Evolutionary conservation across 306 rosid species (phyloP).

Genomic region (Pterocarpus macrocarpus): DNA sequence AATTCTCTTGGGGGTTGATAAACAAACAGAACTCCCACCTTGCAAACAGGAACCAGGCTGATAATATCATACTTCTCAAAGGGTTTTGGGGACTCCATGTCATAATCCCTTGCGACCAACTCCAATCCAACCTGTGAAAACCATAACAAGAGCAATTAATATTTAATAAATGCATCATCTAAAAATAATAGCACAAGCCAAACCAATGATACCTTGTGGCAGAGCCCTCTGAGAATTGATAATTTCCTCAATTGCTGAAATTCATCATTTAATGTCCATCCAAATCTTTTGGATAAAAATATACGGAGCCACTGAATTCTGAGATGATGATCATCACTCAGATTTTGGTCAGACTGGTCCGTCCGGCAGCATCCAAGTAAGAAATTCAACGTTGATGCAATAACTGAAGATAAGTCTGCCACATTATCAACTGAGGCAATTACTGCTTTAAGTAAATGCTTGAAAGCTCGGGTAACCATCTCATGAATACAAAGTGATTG

Average conservation of each 20-base stretch:
- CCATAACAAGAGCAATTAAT: not conserved
- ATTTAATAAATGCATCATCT: slow-evolving; percentile 32
- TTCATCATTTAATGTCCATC: slow-evolving; percentile 82
- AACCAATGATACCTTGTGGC: slow-evolving; percentile 71
- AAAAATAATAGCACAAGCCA: slow-evolving; percentile 3
- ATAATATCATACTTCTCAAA: slow-evolving; percentile 76
- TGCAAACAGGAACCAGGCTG: slow-evolving; percentile 90
- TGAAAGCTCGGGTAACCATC: slow-evolving; percentile 95
- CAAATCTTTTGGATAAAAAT: slow-evolving; percentile 71
- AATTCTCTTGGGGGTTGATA: not conserved
- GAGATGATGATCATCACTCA: slow-evolving; percentile 62
- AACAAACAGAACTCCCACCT: slow-evolving; percentile 60
- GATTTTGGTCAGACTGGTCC: slow-evolving; percentile 57
- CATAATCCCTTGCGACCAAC: slow-evolving; percentile 85
- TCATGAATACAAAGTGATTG: slow-evolving; percentile 96
- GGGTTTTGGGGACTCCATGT: slow-evolving; percentile 78
- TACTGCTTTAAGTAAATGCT: slow-evolving; percentile 82
- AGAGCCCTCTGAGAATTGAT: slow-evolving; percentile 87
- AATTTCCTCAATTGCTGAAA: slow-evolving; percentile 81
- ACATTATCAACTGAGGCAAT: slow-evolving; percentile 67
- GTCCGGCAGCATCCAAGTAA: slow-evolving; percentile 65
- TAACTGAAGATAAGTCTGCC: slow-evolving; percentile 65
- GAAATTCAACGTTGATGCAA: slow-evolving; percentile 79
- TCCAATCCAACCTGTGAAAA: slow-evolving; percentile 86
- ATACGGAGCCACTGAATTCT: slow-evolving; percentile 71